Base-by-base conservation (phyloP, 768 basidiomycete genomes). In the Thelephora aurantiotincta region DNA sequence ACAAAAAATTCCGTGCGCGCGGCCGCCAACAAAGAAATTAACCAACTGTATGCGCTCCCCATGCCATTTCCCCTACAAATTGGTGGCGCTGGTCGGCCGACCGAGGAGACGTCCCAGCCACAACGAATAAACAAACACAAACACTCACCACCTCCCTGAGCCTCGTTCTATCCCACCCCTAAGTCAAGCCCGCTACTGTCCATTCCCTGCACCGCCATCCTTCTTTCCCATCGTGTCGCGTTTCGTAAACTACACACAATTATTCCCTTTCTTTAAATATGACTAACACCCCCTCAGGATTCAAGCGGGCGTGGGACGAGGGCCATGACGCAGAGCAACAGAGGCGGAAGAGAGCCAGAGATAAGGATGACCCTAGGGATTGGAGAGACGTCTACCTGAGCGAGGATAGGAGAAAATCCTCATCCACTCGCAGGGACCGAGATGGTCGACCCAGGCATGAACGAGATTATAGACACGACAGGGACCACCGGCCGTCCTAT, bases 271-370 rank as follows among this genome's bases (percentile, higher is more conserved):
- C 52, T 51, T 54, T 55, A 60, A 58, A 75, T 52, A 73, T 86
- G 82, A 78, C 84, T 86, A 83, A 88, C 75, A 65, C 77, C 61
- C 69, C 79, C 71, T 73, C 84, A 86, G 84, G 84, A 72, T 70
- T 73, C 63, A 87, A 87, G 80, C 82, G 84, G 64, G 66, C 79
- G 53, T 77, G 77, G 78, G 82, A 84, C 58, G 79, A 73, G 51
- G 58, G 55, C 51, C 67, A 69, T 59, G 65, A 57, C 57, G 70
- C 54, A 54, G 64, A 66, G 50, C 48, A 54, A 47, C 64, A 67
- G 44, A 52, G 63, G 41, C 56, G 73, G 57, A 84, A 84, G 62
- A 70, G 80, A 54, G 67, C 68, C 41, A 70, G 75, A 51, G 73
- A 56, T 48, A 65, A 67, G 51, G 72, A 74, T 23, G 78, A 79